Evolutionary conservation across 1,284 basidiomycete species (phyloP).

Genomic region (Pyrrhoderma noxium): DNA sequence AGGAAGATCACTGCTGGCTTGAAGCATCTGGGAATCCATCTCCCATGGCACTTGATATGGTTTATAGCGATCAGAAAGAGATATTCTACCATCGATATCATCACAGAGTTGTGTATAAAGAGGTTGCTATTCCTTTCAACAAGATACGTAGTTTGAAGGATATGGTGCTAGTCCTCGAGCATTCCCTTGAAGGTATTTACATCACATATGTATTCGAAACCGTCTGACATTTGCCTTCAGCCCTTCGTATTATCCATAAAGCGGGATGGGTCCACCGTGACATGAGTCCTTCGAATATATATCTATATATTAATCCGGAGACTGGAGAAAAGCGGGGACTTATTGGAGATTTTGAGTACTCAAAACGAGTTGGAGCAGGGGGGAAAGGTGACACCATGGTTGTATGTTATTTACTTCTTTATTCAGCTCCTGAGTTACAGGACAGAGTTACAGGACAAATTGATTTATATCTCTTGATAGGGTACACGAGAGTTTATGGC

Average conservation of each 20-base stretch:
- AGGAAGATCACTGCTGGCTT: no score
- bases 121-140: not conserved
- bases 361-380: not conserved
- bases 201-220: not conserved
- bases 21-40: no score
- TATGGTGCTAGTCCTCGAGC: slow-evolving; percentile 1
- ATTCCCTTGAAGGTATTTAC: not conserved
- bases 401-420: not conserved
- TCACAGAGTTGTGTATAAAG: slow-evolving; percentile 2
- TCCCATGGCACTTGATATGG: no score
- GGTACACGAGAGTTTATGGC: slow-evolving; percentile 5
- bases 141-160: not conserved
- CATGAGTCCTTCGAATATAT: slow-evolving; percentile 6
- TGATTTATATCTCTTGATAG: not conserved
- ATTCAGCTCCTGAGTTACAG: no score
- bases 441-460: no score
- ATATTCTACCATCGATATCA: not conserved
- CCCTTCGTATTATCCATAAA: not conserved
- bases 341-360: slow-evolving; percentile 8
- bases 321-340: not conserved
- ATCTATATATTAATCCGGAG: not conserved
- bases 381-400: not conserved
- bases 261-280: not conserved
- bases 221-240: no score
- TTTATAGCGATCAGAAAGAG: not conserved